Evolutionary conservation across 371 early-diverging fungal species (phyloP), one percentile per base, ranked within the genome.

Genomic region (Mortierella sp.): DNA sequence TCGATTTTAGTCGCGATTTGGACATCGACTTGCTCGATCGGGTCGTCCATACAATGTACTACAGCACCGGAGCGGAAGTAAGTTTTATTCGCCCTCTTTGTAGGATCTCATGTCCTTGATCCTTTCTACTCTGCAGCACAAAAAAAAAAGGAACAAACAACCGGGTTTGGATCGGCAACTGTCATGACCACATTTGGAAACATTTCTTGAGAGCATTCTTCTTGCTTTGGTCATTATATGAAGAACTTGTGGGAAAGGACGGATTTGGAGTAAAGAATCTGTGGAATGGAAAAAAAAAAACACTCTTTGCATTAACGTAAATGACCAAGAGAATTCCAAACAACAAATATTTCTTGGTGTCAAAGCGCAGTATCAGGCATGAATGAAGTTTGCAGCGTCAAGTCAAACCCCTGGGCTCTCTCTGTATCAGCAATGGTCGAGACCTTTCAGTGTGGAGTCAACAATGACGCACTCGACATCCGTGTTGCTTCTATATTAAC

Each of bases 1-100:
- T 98, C 72, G 97, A 98, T 83, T 97, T 97, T 82, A 89, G 88
- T 81, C 88, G 89, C 74, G 96, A 96, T 61, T 89, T 98, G 72
- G 95, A 98, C 82, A 89, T 97, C 64, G 76, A 83, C 43, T 86
- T 96, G 75, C 87, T 98, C 67, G 99, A 98, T 90, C 89, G 89
- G 51, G 96, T 98, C 26, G 98, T 97, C 55, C 86, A 88, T 57
- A 89, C 94, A 54, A 88, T 96, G 71, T 96, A 83, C 82, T 72
- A 84, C 10, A 92, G 92, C 51, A 72, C 85, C 45, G 95, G 95
- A 67, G 73, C 83, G 22, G 93, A 95, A 69, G 95, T 95, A 90
- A 83, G 85, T 82, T 12, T 19, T 34, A n/a, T 53, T 3, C 54
- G 22, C 40, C 9, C 9, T 47, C 26, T 53, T 22, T 62, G 29